Base-by-base conservation (phyloP, 2,329 filamentous ascomycete species). In the Claviceps pusilla region DNA sequence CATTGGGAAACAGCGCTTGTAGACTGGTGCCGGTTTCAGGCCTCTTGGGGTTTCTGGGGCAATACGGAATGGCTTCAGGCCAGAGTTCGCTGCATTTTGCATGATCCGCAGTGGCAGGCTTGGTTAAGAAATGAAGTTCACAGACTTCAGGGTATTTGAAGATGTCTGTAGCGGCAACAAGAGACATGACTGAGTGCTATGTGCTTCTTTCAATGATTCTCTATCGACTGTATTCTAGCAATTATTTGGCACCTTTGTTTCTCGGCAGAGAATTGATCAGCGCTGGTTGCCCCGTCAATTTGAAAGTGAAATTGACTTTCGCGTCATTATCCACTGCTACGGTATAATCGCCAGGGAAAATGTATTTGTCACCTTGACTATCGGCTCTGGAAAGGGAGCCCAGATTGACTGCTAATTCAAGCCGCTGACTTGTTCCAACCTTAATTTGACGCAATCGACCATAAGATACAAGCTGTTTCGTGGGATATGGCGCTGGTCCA, bases 1-100 rank as follows among this genome's bases (percentile, higher is more conserved):
- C 82, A 86, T 59, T 86, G 82, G 81, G 80, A 86, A 63, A 76
- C 75, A 3, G 82, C 83, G 0, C 64, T 86, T 3, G 80, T 86
- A 0, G 83, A 86, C 61, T 86, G 83, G 83, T 73, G 82, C 56
- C 64, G 78, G 6, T 81, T 81, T 53, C 77, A 80, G 63, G 77
- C 77, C 0, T 78, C 76, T 0, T 81, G 78, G 78, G 78, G 78
- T 0, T 80, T 80, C 56, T 81, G 78, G 78, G 78, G 78, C 0
- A 80, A 81, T 42, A 78, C 75, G 0, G 70, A 74, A 43, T 81
- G 78, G 78, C 70, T 81, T 0, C 74, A 79, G 59, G 76, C 75
- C 0, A 70, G 78, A 51, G 77, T 76, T 0, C 67, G 76, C 45
- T 70, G 63, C 2, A 79, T 80, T 48, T 48, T 79, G 37, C 61